Base-by-base conservation (phyloP, 345 rosid genomes). In the Camelina laxa region DNA sequence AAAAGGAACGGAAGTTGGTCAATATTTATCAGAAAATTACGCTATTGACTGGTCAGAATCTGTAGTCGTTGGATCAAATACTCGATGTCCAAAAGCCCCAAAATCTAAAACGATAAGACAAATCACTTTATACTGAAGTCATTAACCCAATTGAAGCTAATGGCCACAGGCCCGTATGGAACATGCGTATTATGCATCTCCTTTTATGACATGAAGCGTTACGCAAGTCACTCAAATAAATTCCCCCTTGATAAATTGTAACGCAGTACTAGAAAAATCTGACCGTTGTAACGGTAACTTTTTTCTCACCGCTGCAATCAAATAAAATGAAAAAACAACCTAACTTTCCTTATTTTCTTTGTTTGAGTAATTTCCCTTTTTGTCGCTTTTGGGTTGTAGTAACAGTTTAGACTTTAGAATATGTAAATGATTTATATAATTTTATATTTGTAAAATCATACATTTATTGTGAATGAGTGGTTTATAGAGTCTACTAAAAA, bases 31-130 rank as follows among this genome's bases (percentile, higher is more conserved):
- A 24, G 12, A 42, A 65, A 45, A 12, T 74, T 66, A 74, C 60
- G 78, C 53, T 49, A 59, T 51, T 58, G 72, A 66, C 67, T 5
- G 7, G 51, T 74, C 72, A 66, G 35, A 65, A n/a, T 65, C 49
- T 20, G n/a, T 36, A 57, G 22, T 5, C 2, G 61, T 39, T 75
- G 58, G 31, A 64, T 15, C 21, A 44, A 66, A 51, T 45, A 38
- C 27, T 27, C 59, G 19, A 53, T n/a, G 16, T 49, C 44, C 14
- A 39, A 24, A 58, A 49, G 22, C 67, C 60, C 60, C 60, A 24
- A 44, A 44, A 41, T 30, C 21, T n/a, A 31, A 27, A 24, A 72
- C 21, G 14, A 51, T 16, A 36, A 17, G 33, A 24, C 27, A 60
- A 38, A 20, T 35, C 7, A 38, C 6, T 36, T 49, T 71, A 30